Conservation (phyloP, 2,329 filamentous ascomycete species). For the Microcera coccophila region DNA sequence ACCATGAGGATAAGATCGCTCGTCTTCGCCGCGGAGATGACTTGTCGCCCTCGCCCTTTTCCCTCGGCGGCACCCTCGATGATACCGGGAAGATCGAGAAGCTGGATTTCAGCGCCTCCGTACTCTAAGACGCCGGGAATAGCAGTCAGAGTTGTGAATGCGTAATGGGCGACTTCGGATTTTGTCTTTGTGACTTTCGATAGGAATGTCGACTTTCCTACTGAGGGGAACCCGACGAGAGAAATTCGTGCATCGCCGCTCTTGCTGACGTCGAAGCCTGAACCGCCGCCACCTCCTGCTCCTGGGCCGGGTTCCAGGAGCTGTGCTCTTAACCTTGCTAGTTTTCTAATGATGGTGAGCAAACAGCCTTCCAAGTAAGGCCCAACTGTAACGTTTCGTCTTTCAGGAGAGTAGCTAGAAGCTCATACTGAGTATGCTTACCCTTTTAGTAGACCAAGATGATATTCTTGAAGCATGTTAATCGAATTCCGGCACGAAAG, state of each 20-base stretch:
- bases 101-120: slow-evolving; percentile 94
- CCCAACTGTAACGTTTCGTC: neutral
- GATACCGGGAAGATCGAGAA: slow-evolving; percentile 95
- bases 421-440: slow-evolving; percentile 38
- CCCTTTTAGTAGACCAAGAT: slow-evolving; percentile 96
- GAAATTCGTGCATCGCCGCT: slow-evolving; percentile 95
- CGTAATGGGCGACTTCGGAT: slow-evolving; percentile 91
- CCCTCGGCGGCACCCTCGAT: slow-evolving; percentile 96
- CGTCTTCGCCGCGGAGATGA: slow-evolving; percentile 97
- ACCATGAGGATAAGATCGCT: slow-evolving; percentile 97
- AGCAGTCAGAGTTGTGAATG: slow-evolving; percentile 95
- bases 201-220: slow-evolving; percentile 98
- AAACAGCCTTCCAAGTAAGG: no score
- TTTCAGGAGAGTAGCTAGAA: neutral
- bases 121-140: slow-evolving; percentile 98
- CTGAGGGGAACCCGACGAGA: slow-evolving; percentile 96
- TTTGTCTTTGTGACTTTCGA: slow-evolving; percentile 98
- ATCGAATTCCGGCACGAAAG: slow-evolving; percentile 4
- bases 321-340: slow-evolving; percentile 89
- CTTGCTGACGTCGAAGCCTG: slow-evolving; percentile 92
- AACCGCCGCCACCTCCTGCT: slow-evolving; percentile 69
- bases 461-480: slow-evolving; percentile 69
- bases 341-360: slow-evolving; percentile 63
- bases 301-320: slow-evolving; percentile 85
- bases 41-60: slow-evolving; percentile 91